These are phyloP conservation scores for Nicotiana paniculata DNA, from an alignment of 257 asterid genomes.

Conservation along the genomic window DNA sequence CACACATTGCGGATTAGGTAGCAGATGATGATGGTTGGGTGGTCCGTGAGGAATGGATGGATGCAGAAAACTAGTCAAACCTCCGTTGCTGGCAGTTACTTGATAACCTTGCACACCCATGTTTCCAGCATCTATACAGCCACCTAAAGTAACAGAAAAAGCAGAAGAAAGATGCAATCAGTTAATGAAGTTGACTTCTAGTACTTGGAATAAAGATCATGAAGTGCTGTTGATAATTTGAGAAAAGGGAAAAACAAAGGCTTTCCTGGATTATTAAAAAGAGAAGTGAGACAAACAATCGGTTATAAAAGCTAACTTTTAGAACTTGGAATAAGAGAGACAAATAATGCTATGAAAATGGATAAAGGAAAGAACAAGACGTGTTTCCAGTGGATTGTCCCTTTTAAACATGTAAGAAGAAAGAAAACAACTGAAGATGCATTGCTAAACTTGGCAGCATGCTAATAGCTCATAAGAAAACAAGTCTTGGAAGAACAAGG, in stretches of 20 bases:
- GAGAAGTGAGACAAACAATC: background rate
- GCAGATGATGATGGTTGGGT: slow-evolving; percentile 33
- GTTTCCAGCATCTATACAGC: slow-evolving; percentile 36
- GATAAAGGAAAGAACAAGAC: slow-evolving; percentile 1
- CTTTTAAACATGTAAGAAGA: background rate
- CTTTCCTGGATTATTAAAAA: background rate
- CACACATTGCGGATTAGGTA: slow-evolving; percentile 41
- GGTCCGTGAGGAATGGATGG: slow-evolving; percentile 42
- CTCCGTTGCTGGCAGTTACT: slow-evolving; percentile 22
- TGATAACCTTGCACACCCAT: slow-evolving; percentile 49
- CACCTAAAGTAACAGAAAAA: slow-evolving; percentile 22
- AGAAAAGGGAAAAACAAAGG: background rate
- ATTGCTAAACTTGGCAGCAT: background rate
- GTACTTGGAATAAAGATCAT: background rate
- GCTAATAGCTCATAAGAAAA: slow-evolving; percentile 1
- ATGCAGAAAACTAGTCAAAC: slow-evolving; percentile 38
- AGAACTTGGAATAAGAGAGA: background rate
- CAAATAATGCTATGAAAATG: background rate
- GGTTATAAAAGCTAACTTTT: background rate
- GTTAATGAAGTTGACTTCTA: background rate
- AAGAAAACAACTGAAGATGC: background rate
- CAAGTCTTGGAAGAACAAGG: background rate
- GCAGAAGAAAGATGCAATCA: background rate
- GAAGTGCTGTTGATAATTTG: background rate
- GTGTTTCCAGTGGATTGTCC: background rate